A percentile compares a stretch with the other conserved stretches of the same genome.
phyloP scores from a whole-genome alignment of 139 green algal species.

The Tetradesmus lagerheimii region DNA sequence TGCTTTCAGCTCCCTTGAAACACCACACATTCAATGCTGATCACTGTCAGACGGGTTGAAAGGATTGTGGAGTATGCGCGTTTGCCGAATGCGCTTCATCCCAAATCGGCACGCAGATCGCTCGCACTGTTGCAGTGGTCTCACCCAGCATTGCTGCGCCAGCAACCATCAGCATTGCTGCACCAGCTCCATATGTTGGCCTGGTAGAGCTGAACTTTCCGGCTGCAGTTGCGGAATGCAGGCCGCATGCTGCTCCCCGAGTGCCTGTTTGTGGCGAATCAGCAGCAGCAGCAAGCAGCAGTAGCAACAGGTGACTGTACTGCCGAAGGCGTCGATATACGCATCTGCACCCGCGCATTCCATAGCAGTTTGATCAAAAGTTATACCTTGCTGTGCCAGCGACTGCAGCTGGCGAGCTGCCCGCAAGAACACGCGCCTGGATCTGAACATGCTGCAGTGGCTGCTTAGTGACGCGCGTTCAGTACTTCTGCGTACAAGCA shows the following conservation, averaged over 20 bases:
- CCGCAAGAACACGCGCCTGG: neutral
- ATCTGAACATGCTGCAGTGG: constrained; percentile 19
- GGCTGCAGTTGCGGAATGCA: neutral
- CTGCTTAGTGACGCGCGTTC: neutral
- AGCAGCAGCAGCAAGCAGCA: neutral
- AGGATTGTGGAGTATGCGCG: no score
- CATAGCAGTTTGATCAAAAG: no score
- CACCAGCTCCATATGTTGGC: constrained; percentile 12
- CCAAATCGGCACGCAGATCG: neutral
- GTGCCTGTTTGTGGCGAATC: neutral
- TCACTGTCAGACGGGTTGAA: no score
- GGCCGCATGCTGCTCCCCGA: constrained; percentile 3
- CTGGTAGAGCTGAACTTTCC: neutral
- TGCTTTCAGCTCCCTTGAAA: no score
- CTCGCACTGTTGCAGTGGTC: neutral
- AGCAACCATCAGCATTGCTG: constrained; percentile 25
- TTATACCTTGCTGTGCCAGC: constrained; percentile 4
- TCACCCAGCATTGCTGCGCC: constrained; percentile 36
- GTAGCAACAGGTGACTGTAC: neutral
- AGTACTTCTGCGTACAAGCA: no score
- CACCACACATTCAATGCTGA: no score
- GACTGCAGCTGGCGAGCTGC: constrained; percentile 12
- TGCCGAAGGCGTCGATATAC: neutral
- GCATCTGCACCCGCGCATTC: no score
- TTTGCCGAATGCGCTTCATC: neutral